Evolutionary conservation across 306 rosid genomes (phyloP).

Genomic region (Lathyrus sativus): DNA sequence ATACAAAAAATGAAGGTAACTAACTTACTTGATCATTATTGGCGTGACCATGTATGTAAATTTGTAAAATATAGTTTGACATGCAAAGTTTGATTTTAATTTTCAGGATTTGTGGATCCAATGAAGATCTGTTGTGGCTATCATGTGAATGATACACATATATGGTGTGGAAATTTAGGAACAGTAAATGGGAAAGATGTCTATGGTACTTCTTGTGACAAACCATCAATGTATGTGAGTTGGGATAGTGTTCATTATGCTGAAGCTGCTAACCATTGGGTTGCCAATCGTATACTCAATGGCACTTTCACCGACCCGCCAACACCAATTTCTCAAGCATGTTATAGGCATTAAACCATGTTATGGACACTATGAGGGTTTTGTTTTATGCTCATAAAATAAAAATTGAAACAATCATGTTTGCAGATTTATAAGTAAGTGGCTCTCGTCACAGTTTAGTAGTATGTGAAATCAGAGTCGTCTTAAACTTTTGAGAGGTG

Average conservation of each 20-base stretch:
- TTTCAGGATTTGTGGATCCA: conserved; percentile 75
- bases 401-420: conserved; percentile 4
- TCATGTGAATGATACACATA: conserved; percentile 75
- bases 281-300: conserved; percentile 63
- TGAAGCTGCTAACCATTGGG: conserved; percentile 82
- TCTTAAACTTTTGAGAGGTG: too few species aligned
- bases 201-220: conserved; percentile 72
- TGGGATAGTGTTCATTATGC: conserved; percentile 97
- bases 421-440: background rate
- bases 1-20: conserved; percentile 71
- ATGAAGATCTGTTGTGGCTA: conserved; percentile 85
- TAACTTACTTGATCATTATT: conserved; percentile 30
- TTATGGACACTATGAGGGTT: background rate
- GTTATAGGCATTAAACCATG: conserved; percentile 46
- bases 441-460: background rate
- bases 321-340: conserved; percentile 68
- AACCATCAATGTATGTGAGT: conserved; percentile 56
- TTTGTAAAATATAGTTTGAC: background rate
- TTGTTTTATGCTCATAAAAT: background rate
- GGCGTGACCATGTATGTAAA: background rate
- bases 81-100: background rate
- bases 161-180: conserved; percentile 76
- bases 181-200: conserved; percentile 59
- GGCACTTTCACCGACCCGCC: conserved; percentile 71
- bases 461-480: too few species aligned